These are phyloP conservation scores for Vitis riparia DNA, from an alignment of 164 flowering plant species.

Conservation along the genomic window DNA sequence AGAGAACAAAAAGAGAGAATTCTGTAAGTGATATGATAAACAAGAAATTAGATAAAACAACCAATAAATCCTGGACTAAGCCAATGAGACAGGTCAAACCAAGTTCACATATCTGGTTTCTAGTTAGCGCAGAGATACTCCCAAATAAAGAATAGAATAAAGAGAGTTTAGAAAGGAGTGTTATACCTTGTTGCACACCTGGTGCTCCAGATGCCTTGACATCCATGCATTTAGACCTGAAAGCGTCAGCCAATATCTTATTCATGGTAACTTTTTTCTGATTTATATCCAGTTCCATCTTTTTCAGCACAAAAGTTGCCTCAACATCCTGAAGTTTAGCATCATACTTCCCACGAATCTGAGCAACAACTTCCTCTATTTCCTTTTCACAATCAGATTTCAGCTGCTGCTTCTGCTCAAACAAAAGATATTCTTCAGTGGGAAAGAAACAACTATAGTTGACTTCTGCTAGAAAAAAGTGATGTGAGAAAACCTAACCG, in stretches of 20 bases:
- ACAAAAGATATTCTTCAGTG: constrained; percentile 3
- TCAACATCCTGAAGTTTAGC: constrained; percentile 47
- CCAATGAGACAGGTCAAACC: too few species aligned
- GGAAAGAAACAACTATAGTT: not conserved
- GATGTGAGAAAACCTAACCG: constrained; percentile 38
- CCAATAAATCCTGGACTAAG: too few species aligned
- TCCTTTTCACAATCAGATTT: constrained; percentile 67
- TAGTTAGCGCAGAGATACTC: not conserved
- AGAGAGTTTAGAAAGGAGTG: not conserved
- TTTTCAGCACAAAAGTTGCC: constrained; percentile 28
- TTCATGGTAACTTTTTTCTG: constrained; percentile 45
- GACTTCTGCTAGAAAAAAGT: not conserved
- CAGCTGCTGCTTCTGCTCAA: constrained; percentile 52
- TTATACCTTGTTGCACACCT: constrained; percentile 42
- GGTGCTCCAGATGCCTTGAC: constrained; percentile 18
- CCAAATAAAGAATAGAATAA: not conserved
- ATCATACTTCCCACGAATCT: constrained; percentile 54
- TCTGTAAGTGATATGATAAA: too few species aligned
- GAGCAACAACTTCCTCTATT: constrained; percentile 48
- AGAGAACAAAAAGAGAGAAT: too few species aligned
- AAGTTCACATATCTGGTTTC: too few species aligned
- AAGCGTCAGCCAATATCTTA: constrained; percentile 59
- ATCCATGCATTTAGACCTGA: constrained; percentile 46
- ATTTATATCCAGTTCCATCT: constrained; percentile 42
- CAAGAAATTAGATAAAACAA: too few species aligned